phyloP scores from a whole-genome alignment of 164 flowering plant species.

The Echeveria elegans region DNA sequence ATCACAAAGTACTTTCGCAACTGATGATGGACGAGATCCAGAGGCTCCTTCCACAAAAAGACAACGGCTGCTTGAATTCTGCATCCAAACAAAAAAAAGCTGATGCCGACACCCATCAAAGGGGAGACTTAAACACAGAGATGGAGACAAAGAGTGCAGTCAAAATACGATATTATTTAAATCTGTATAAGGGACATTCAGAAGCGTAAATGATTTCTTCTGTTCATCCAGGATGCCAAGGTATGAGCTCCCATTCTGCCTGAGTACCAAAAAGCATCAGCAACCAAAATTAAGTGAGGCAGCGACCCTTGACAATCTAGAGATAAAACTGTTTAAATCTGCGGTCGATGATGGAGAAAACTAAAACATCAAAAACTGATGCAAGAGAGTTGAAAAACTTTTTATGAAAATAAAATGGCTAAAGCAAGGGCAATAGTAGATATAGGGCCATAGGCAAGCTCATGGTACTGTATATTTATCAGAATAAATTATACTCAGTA shows the following conservation, averaged over 20 bases:
- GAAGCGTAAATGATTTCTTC: too few relatives aligned
- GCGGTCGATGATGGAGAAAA: neutral
- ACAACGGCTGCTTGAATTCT: constrained; percentile 46
- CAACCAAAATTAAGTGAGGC: neutral
- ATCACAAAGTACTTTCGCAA: constrained; percentile 57
- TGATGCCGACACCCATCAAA: constrained; percentile 1
- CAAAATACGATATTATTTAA: constrained; percentile 58
- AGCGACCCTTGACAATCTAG: neutral
- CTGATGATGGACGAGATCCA: constrained; percentile 50
- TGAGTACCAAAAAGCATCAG: constrained; percentile 22
- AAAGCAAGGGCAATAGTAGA: too few relatives aligned
- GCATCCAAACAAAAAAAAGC: constrained; percentile 17
- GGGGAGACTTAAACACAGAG: neutral
- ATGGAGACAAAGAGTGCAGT: constrained; percentile 7
- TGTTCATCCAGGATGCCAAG: constrained; percentile 60
- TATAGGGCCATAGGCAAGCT: neutral
- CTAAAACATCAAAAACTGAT: neutral
- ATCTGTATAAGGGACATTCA: too few relatives aligned
- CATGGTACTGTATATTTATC: neutral
- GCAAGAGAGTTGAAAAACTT: neutral
- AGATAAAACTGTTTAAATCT: neutral
- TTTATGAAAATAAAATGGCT: neutral
- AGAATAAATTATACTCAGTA: neutral
- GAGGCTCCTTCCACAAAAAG: constrained; percentile 86
- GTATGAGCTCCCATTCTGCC: constrained; percentile 80